Percentiles rank a stretch among this genome's conserved stretches.
Conservation (phyloP, 345 rosid genomes). For the Erysimum cheiranthoides region DNA sequence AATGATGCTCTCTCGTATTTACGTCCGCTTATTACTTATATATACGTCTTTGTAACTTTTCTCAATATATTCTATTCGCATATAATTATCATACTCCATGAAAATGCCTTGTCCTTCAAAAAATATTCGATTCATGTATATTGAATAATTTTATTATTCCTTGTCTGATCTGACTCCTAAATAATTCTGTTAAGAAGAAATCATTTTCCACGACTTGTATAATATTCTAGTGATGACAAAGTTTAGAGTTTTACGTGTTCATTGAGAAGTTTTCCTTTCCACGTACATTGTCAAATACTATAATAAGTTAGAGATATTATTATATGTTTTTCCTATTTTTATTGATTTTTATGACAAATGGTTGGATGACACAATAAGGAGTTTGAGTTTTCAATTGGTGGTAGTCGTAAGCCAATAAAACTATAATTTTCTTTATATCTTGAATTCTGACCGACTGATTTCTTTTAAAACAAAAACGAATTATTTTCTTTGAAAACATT, state of each 20-base stretch:
- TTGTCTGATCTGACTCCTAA: slow-evolving; percentile 11
- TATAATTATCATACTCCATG: background rate
- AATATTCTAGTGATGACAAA: slow-evolving; percentile 23
- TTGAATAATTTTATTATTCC: slow-evolving; percentile 14
- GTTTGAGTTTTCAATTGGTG: slow-evolving; percentile 19
- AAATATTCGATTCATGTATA: background rate
- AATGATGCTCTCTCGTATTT: too few relatives aligned
- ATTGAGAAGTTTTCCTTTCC: slow-evolving; percentile 26
- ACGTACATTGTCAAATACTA: slow-evolving; percentile 39
- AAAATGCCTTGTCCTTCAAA: slow-evolving; percentile 1
- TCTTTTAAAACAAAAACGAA: background rate
- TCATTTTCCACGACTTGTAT: slow-evolving; percentile 20
- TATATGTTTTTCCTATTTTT: slow-evolving; percentile 3
- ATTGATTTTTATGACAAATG: slow-evolving; percentile 6
- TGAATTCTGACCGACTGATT: background rate
- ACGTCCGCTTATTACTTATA: too few relatives aligned
- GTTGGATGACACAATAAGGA: slow-evolving; percentile 11
- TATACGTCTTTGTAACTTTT: background rate
- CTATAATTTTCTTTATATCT: background rate
- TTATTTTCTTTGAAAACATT: slow-evolving; percentile 8
- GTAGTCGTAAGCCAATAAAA: slow-evolving; percentile 22
- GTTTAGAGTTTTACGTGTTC: slow-evolving; percentile 30
- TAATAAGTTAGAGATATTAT: slow-evolving; percentile 6
- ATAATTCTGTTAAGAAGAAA: background rate
- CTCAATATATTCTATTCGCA: background rate